These are phyloP conservation scores for Seminavis robusta DNA, from an alignment of 108 stramenopile species.

Conservation along the genomic window DNA sequence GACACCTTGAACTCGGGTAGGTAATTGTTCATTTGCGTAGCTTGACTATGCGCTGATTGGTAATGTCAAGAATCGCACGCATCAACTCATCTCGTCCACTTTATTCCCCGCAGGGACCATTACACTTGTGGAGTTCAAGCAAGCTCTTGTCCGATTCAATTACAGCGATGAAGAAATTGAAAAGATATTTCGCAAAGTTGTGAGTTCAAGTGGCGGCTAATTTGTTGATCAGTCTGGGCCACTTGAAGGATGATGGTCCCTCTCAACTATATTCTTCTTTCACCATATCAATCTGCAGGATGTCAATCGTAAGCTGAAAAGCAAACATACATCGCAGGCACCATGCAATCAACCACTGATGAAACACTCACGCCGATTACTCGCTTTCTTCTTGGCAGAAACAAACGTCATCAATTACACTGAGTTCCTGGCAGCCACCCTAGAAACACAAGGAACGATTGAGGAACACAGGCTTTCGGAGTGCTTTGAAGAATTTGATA, in stretches of 20 bases:
- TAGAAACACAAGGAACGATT: slow-evolving; percentile 71
- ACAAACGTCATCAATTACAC: slow-evolving; percentile 32
- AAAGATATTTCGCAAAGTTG: slow-evolving; percentile 39
- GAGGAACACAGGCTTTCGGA: slow-evolving; percentile 62
- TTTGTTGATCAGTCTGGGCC: not conserved
- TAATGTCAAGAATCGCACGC: no score
- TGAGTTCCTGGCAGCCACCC: slow-evolving; percentile 86
- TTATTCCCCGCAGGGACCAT: slow-evolving; percentile 79
- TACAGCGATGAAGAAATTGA: slow-evolving; percentile 51
- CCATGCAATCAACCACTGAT: not conserved
- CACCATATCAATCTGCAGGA: no score
- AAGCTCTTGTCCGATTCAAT: slow-evolving; percentile 42
- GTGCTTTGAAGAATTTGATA: slow-evolving; percentile 84
- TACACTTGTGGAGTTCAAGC: slow-evolving; percentile 64
- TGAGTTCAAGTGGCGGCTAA: slow-evolving; percentile 41
- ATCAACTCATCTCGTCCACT: no score
- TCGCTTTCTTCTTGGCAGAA: slow-evolving; percentile 3
- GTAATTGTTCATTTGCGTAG: slow-evolving; percentile 11
- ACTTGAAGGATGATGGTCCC: not conserved
- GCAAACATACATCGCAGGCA: not conserved
- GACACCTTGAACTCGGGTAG: slow-evolving; percentile 46
- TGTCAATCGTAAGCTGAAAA: not conserved
- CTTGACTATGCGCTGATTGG: no score
- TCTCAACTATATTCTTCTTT: not conserved
- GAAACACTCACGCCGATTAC: not conserved